Percentiles rank a stretch among this genome's conserved stretches.
Conservation (phyloP, 176 grass and related monocot genomes). For the Tuctoria greenei region DNA sequence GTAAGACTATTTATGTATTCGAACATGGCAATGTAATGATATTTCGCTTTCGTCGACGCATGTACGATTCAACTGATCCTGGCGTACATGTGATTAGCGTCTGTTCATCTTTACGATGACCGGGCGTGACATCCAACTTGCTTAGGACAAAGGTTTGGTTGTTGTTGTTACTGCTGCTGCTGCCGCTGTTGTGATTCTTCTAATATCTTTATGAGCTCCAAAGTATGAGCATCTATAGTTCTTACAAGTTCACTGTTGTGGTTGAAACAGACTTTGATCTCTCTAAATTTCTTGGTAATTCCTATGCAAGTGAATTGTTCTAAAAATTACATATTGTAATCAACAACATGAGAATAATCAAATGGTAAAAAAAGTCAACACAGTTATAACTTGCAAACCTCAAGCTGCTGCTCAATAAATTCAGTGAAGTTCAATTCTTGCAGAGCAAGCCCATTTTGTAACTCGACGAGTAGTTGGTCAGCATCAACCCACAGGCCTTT, state of each 20-base stretch:
- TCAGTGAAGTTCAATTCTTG: constrained; percentile 58
- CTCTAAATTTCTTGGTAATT: constrained; percentile 56
- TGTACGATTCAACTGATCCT: no score
- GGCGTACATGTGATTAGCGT: no score
- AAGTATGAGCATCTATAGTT: constrained; percentile 60
- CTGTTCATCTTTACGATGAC: no score
- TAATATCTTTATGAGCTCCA: constrained; percentile 53
- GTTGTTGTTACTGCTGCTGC: no score
- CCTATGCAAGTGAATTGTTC: constrained; percentile 43
- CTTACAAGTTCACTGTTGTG: constrained; percentile 61
- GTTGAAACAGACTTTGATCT: constrained; percentile 69
- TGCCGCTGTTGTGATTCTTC: no score
- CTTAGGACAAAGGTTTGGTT: no score
- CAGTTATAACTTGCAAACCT: constrained; percentile 45
- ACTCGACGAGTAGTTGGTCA: constrained; percentile 49
- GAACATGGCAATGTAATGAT: no score
- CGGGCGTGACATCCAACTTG: no score
- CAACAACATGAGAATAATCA: constrained; percentile 7
- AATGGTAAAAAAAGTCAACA: constrained; percentile 1
- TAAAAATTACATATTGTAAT: constrained; percentile 15
- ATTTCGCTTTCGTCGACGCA: no score
- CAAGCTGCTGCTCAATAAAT: constrained; percentile 61
- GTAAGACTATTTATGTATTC: no score
- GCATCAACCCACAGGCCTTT: constrained; percentile 58
- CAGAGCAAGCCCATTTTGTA: constrained; percentile 50